Evolutionary conservation across 1,284 basidiomycete species (phyloP), one percentile per base, ranked within the genome.

Genomic region (Ceratobasidium sp.): DNA sequence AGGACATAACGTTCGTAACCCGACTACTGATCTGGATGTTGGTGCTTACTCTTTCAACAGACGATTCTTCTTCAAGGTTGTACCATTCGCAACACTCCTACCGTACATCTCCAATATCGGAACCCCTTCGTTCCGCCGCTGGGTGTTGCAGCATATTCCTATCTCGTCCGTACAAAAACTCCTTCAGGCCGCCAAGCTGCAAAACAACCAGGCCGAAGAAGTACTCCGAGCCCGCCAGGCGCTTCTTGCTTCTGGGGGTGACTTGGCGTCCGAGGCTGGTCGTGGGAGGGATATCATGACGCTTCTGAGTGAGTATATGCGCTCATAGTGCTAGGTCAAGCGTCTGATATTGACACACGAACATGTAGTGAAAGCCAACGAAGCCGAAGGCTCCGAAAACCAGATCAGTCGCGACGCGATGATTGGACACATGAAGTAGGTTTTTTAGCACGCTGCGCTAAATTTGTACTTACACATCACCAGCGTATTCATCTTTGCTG

Each of bases 231-330:
- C 85, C 77, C 88, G 87, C 79, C 51, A 77, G 63, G 53, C 42
- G 20, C 51, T 26, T 18, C 55, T 69, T 13, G 51, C 63, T 6
- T 53, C 51, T 3, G 81, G 81, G 4, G 77, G 80, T 0, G 82
- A 82, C 40, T 81, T 82, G 51, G 77, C 81, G n/a, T 80, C 81
- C 9, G 56, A 80, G 40, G 64, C 56, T 46, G 80, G 55, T 49
- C 75, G 79, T 39, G 87, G 86, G 0, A 88, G 87, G 81, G 89
- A 90, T 82, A 87, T 90, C 44, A 89, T 89, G 79, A 88, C 86
- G 77, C 84, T 89, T 69, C 84, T 90, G 80, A 80, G 89, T 90
- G 76, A 83, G 88, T 33, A 20, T 68, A 10, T 26, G 49, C 42
- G 39, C 18, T 28, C 23, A n/a, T n/a, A n/a, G n/a, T 46, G 18